Evolutionary conservation across 768 basidiomycete species (phyloP).

Genomic region (Termitomyces sp.): DNA sequence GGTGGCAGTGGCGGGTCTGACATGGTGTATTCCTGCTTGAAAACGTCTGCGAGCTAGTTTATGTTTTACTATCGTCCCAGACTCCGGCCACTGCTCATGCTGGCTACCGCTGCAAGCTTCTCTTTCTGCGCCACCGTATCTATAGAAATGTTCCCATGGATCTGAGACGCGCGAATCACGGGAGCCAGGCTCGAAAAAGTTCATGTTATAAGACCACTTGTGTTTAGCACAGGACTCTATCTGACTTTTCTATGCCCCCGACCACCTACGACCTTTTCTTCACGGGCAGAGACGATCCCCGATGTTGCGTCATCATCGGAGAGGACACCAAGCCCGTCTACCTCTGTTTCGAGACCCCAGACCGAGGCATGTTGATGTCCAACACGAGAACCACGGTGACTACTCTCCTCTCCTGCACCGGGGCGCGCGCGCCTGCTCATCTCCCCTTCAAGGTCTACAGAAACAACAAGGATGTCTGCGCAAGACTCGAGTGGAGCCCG

Average conservation of each 20-base stretch:
- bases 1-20: conserved; percentile 35
- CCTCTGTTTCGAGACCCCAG: conserved; percentile 61
- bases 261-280: conserved; percentile 58
- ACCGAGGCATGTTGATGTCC: conserved; percentile 32
- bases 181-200: conserved; percentile 37
- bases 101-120: conserved; percentile 20
- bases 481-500: conserved; percentile 44
- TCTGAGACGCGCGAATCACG: conserved; percentile 46
- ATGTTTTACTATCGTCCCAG: conserved; percentile 5
- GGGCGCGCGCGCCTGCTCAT: conserved; percentile 6
- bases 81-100: background rate
- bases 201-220: conserved; percentile 37
- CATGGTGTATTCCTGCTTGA: conserved; percentile 24
- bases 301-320: conserved; percentile 63
- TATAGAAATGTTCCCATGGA: conserved; percentile 46
- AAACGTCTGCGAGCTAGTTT: conserved; percentile 5
- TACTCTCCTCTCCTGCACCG: conserved; percentile 1
- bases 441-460: conserved; percentile 28
- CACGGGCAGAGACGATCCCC: conserved; percentile 64
- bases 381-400: conserved; percentile 45
- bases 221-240: conserved; percentile 26
- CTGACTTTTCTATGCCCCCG: conserved; percentile 31
- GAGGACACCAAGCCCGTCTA: conserved; percentile 53
- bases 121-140: conserved; percentile 42
- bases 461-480: conserved; percentile 44